phyloP scores from a whole-genome alignment of 768 basidiomycete genomes.

The Hygrophorus russula region DNA sequence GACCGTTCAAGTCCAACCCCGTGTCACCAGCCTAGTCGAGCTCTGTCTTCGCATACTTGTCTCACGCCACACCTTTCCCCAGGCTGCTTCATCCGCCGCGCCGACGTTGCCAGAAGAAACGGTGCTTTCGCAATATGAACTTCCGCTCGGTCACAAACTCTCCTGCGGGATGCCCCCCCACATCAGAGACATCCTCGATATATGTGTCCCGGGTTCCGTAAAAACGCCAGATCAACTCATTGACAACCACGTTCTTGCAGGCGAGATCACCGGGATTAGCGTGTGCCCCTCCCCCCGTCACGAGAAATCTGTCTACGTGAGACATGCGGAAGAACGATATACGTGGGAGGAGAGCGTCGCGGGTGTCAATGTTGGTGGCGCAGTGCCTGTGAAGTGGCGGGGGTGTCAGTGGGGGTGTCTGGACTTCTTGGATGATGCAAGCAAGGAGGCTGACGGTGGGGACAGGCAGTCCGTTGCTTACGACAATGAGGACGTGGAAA shows the following conservation, averaged over 20 bases:
- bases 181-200: slow-evolving; percentile 21
- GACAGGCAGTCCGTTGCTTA: slow-evolving; percentile 9
- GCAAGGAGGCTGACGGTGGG: slow-evolving; percentile 5
- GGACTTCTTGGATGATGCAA: slow-evolving; percentile 36
- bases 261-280: slow-evolving; percentile 26
- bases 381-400: slow-evolving; percentile 54
- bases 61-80: slow-evolving; percentile 13
- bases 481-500: neutral
- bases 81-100: neutral
- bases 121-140: slow-evolving; percentile 20
- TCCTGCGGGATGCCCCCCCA: slow-evolving; percentile 10
- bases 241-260: slow-evolving; percentile 7
- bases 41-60: slow-evolving; percentile 22
- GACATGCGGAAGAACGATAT: slow-evolving; percentile 47
- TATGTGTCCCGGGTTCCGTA: slow-evolving; percentile 28
- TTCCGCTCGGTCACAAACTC: slow-evolving; percentile 20
- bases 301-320: slow-evolving; percentile 34
- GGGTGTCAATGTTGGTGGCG: slow-evolving; percentile 37
- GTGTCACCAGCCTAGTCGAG: slow-evolving; percentile 18
- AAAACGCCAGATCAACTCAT: slow-evolving; percentile 3
- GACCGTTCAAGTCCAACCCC: slow-evolving; percentile 1
- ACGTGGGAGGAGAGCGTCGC: slow-evolving; percentile 54
- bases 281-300: slow-evolving; percentile 40
- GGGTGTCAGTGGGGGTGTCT: slow-evolving; percentile 59
- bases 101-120: slow-evolving; percentile 12